Evolutionary conservation across 371 early-diverging fungal genomes (phyloP).

Genomic region (Blakeslea trispora): DNA sequence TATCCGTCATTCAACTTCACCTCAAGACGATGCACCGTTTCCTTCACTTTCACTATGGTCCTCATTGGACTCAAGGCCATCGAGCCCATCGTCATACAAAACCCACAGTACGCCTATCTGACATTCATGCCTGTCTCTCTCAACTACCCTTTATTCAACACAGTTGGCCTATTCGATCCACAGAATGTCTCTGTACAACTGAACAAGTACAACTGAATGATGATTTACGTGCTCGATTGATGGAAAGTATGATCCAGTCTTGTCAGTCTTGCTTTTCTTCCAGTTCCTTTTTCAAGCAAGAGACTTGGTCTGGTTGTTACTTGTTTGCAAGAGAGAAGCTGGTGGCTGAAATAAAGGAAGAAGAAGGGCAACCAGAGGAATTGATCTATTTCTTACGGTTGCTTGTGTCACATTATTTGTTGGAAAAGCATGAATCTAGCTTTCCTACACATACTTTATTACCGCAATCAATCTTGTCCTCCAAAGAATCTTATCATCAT

Average conservation of each 20-base stretch:
- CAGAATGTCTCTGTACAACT: slow-evolving; percentile 32
- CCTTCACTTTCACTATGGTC: slow-evolving; percentile 45
- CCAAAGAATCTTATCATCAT: too few relatives aligned
- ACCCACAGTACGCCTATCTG: slow-evolving; percentile 4
- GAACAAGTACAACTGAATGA: slow-evolving; percentile 47
- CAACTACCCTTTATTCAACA: slow-evolving; percentile 29
- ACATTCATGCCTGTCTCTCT: slow-evolving; percentile 25
- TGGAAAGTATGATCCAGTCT: slow-evolving; percentile 24
- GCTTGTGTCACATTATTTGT: slow-evolving; percentile 31
- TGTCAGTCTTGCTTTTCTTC: slow-evolving; percentile 26
- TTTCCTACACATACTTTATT: slow-evolving; percentile 19
- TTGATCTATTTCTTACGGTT: slow-evolving; percentile 33
- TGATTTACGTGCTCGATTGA: slow-evolving; percentile 35
- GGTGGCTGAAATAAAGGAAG: too few relatives aligned
- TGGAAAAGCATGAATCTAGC: slow-evolving; percentile 28
- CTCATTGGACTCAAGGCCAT: slow-evolving; percentile 36
- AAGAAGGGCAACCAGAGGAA: slow-evolving; percentile 17
- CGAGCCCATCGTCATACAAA: slow-evolving; percentile 4
- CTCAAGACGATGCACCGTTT: slow-evolving; percentile 38
- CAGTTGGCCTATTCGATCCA: slow-evolving; percentile 17
- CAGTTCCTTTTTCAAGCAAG: slow-evolving; percentile 11
- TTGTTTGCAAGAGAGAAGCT: slow-evolving; percentile 47
- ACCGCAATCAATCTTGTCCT: not conserved
- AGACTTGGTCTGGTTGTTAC: slow-evolving; percentile 36
- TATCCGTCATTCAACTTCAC: slow-evolving; percentile 35